phyloP scores from a whole-genome alignment of 208 protist genomes.

The Trypanosoma cruzi region DNA sequence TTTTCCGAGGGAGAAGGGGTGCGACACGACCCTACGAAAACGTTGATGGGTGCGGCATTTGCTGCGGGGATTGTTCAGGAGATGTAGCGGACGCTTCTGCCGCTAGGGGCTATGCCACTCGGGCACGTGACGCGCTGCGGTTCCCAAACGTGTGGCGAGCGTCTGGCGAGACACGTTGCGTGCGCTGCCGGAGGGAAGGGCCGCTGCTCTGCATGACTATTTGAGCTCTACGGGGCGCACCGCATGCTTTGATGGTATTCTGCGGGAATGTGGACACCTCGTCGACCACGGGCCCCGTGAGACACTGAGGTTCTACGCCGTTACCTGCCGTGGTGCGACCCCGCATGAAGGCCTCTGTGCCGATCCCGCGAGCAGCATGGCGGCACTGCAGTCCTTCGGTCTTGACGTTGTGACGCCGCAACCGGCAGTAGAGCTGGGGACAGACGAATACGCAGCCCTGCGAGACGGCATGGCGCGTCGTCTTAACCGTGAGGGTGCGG shows the following conservation, averaged over 20 bases:
- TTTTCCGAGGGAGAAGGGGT: neutral
- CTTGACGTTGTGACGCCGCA: slow-evolving; percentile 38
- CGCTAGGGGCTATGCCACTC: neutral
- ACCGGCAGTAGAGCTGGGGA: slow-evolving; percentile 31
- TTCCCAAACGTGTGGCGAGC: slow-evolving; percentile 50
- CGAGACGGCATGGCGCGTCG: slow-evolving; percentile 36
- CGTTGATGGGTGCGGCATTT: neutral
- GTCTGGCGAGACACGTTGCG: slow-evolving; percentile 49
- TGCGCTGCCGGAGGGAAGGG: slow-evolving; percentile 3
- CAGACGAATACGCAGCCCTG: slow-evolving; percentile 41
- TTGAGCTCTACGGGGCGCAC: slow-evolving; percentile 42
- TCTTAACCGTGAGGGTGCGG: slow-evolving; percentile 58
- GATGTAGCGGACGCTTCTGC: too few species aligned
- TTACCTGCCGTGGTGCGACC: slow-evolving; percentile 44
- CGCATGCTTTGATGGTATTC: slow-evolving; percentile 63
- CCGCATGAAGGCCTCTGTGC: slow-evolving; percentile 55
- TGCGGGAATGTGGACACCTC: slow-evolving; percentile 62
- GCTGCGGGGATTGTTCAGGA: neutral
- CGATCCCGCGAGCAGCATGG: slow-evolving; percentile 33
- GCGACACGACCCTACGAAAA: neutral
- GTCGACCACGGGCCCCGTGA: slow-evolving; percentile 40
- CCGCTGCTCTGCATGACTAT: slow-evolving; percentile 37
- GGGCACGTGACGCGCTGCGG: neutral
- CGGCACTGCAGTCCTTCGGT: slow-evolving; percentile 42
- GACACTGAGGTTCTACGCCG: slow-evolving; percentile 66